phyloP scores from a whole-genome alignment of 2,329 filamentous ascomycete species.

The Macrophomina phaseolina region DNA sequence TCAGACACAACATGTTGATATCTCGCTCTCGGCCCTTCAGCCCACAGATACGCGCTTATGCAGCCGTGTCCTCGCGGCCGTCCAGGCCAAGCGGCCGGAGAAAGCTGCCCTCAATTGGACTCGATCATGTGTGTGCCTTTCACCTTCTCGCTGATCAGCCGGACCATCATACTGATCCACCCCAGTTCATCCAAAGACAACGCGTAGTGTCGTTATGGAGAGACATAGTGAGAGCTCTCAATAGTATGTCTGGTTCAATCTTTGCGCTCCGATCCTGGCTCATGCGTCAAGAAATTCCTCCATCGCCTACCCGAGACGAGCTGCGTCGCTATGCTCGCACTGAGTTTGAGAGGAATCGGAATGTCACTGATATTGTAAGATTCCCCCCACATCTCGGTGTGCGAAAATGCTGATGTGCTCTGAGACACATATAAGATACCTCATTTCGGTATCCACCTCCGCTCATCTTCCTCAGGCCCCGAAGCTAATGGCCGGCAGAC shows the following conservation, averaged over 20 bases:
- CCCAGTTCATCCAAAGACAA: constrained; percentile 56
- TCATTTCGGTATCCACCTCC: constrained; percentile 48
- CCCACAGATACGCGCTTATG: constrained; percentile 3
- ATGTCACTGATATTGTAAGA: constrained; percentile 54
- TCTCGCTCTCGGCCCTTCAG: background rate
- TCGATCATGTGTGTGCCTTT: constrained; percentile 41
- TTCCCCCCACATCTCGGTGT: background rate
- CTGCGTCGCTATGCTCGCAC: constrained; percentile 55
- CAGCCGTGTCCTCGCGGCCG: background rate
- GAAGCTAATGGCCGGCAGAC: constrained; percentile 37
- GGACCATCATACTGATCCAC: background rate
- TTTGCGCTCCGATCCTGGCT: background rate
- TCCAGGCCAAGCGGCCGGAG: constrained; percentile 33
- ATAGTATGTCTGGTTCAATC: constrained; percentile 34
- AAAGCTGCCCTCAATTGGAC: constrained; percentile 39
- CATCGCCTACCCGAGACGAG: constrained; percentile 46
- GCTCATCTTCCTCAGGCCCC: background rate
- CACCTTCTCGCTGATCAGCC: background rate
- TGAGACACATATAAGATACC: constrained; percentile 54
- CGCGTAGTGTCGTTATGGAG: constrained; percentile 55
- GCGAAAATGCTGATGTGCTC: constrained; percentile 29
- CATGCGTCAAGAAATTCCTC: constrained; percentile 39
- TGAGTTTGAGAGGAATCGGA: constrained; percentile 55
- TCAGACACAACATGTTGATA: constrained; percentile 3
- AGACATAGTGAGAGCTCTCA: constrained; percentile 51